Evolutionary conservation across 169 alveolate genomes (phyloP).

Genomic region (Eimeria maxima): DNA sequence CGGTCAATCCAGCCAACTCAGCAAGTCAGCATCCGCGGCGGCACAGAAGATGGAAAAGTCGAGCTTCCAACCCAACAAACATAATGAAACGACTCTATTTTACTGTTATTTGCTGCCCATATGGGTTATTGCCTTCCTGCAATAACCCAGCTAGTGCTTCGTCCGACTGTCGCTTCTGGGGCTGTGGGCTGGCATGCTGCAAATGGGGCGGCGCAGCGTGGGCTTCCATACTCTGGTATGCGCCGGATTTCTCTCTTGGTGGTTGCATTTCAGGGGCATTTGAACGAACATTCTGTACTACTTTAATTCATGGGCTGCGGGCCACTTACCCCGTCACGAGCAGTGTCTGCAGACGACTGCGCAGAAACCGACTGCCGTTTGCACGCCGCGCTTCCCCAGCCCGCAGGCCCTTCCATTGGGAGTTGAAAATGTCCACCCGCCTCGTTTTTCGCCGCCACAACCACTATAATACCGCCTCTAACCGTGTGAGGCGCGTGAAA

Average conservation of each 20-base stretch:
- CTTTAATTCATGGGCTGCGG: slow-evolving; percentile 56
- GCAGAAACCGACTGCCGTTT: slow-evolving; percentile 46
- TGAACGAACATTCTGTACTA: neutral
- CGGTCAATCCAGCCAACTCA: neutral
- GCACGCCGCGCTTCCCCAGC: slow-evolving; percentile 52
- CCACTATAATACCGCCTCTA: slow-evolving; percentile 94
- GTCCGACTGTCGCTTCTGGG: neutral
- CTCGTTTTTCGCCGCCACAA: slow-evolving; percentile 93
- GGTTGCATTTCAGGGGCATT: slow-evolving; percentile 5
- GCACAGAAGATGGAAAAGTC: neutral
- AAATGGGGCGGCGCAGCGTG: slow-evolving; percentile 51
- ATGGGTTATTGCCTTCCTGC: neutral
- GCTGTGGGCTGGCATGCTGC: slow-evolving; percentile 73
- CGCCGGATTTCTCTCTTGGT: neutral
- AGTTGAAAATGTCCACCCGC: slow-evolving; percentile 91
- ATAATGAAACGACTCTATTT: neutral
- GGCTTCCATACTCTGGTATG: neutral
- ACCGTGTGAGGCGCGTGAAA: slow-evolving; percentile 92
- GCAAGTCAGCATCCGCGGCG: slow-evolving; percentile 8
- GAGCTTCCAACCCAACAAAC: neutral
- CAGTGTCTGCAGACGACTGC: slow-evolving; percentile 57
- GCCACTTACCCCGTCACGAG: neutral
- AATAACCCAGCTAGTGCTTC: neutral
- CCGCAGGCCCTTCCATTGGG: slow-evolving; percentile 23
- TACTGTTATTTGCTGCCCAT: neutral